Evolutionary conservation across 2,329 filamentous ascomycete genomes (phyloP).

Genomic region (Aspergillus ruber): DNA sequence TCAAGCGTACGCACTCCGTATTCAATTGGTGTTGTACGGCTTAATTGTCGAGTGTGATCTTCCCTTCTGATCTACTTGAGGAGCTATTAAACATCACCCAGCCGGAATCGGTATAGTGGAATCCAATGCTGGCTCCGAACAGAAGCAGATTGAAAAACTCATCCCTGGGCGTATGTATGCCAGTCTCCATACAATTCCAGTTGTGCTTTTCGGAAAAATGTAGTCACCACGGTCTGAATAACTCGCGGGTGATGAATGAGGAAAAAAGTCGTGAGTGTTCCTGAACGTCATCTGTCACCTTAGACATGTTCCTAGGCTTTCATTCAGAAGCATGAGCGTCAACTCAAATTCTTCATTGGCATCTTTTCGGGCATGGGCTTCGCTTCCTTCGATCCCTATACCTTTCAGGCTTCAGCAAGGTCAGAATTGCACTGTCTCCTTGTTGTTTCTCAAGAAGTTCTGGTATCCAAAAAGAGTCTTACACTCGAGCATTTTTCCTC

Average conservation of each 20-base stretch:
- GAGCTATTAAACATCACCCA: too few species aligned
- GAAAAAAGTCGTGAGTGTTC: neutral
- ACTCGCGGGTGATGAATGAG: neutral
- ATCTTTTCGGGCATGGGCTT: slow-evolving; percentile 26
- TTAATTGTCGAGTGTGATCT: too few species aligned
- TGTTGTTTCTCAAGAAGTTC: slow-evolving; percentile 5
- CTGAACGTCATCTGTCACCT: slow-evolving; percentile 17
- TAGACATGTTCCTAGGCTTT: slow-evolving; percentile 43
- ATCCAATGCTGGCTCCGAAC: too few species aligned
- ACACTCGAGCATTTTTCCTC: slow-evolving; percentile 27
- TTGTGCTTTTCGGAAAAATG: too few species aligned
- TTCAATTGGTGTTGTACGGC: too few species aligned
- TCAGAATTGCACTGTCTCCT: slow-evolving; percentile 12
- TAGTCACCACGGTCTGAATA: too few species aligned
- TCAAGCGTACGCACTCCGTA: too few species aligned
- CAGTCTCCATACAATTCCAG: too few species aligned
- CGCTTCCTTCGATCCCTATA: slow-evolving; percentile 19
- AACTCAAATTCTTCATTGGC: slow-evolving; percentile 37
- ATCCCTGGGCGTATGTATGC: too few species aligned
- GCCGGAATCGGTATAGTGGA: too few species aligned
- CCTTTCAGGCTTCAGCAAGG: slow-evolving; percentile 21
- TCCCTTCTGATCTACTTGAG: too few species aligned
- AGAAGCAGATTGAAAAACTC: too few species aligned
- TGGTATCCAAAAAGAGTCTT: slow-evolving; percentile 11
- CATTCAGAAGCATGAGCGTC: slow-evolving; percentile 42